Evolutionary conservation across 805 yeast species (phyloP).

Genomic region (Maudiozyma serrabonitensis): DNA sequence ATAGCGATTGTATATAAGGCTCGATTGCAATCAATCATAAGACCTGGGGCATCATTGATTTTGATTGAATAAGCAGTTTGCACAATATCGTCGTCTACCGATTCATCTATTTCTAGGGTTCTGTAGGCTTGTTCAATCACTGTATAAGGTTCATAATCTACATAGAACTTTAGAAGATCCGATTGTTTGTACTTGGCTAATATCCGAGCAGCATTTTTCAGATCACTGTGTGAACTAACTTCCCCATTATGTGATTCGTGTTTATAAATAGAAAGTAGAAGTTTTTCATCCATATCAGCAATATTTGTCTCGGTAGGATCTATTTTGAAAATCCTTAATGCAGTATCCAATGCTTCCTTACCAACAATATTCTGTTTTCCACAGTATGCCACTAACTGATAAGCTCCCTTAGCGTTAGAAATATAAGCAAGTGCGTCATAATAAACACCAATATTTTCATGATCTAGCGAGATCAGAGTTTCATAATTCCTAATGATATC

Average conservation of each 20-base stretch:
- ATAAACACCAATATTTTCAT: conserved; percentile 38
- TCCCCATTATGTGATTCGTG: conserved; percentile 15
- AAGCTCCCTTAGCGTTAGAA: conserved; percentile 39
- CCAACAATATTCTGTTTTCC: conserved; percentile 46
- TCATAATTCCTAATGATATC: conserved; percentile 40
- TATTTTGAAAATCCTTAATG: conserved; percentile 30
- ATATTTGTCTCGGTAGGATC: conserved; percentile 21
- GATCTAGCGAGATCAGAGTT: conserved; percentile 34
- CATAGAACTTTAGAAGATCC: conserved; percentile 25
- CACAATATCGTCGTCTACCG: conserved; percentile 60
- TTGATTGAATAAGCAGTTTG: conserved; percentile 66
- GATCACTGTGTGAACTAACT: conserved; percentile 12
- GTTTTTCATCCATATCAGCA: conserved; percentile 17
- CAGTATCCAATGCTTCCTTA: conserved; percentile 35
- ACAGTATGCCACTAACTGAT: conserved; percentile 39
- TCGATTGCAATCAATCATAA: conserved; percentile 35
- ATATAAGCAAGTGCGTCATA: conserved; percentile 48
- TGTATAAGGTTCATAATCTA: conserved; percentile 38
- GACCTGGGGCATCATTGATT: conserved; percentile 40
- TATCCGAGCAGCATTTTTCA: conserved; percentile 33
- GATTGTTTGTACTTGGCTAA: conserved; percentile 35
- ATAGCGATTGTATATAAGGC: conserved; percentile 57
- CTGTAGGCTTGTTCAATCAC: conserved; percentile 43
- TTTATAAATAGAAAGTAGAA: conserved; percentile 28
- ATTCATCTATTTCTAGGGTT: conserved; percentile 39